A percentile compares a stretch with the other conserved stretches of the same genome.
phyloP scores from a whole-genome alignment of 176 grass and related monocot genomes.

The Aegilops bicornis region DNA sequence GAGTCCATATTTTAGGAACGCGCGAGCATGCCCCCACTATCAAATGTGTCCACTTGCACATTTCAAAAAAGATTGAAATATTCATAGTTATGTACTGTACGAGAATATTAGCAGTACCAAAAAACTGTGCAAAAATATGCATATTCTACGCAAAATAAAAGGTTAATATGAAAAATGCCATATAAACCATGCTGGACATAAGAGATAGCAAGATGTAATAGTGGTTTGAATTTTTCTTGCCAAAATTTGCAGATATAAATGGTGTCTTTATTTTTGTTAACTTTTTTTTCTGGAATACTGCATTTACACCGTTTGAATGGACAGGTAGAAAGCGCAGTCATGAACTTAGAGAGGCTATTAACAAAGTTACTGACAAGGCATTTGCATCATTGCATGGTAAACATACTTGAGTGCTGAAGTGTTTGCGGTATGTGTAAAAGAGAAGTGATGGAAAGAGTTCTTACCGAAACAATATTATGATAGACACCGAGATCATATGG shows the following conservation, averaged over 20 bases:
- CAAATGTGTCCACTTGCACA: neutral
- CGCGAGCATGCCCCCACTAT: neutral
- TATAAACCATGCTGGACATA: neutral
- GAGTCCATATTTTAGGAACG: neutral
- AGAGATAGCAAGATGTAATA: neutral
- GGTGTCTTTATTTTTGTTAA: neutral
- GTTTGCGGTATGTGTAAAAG: neutral
- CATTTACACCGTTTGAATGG: neutral
- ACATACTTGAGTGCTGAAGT: neutral
- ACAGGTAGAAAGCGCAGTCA: neutral
- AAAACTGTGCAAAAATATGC: neutral
- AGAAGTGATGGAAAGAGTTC: constrained; percentile 19
- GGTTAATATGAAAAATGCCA: constrained; percentile 13
- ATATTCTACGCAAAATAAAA: neutral
- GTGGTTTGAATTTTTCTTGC: neutral
- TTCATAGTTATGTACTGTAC: neutral
- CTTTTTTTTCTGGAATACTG: neutral
- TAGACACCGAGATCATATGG: constrained; percentile 84
- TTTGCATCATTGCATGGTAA: neutral
- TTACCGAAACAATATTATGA: constrained; percentile 89
- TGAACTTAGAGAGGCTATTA: neutral
- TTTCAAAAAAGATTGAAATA: neutral
- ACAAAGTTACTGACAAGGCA: neutral
- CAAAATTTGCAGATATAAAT: constrained; percentile 10
- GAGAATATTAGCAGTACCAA: neutral